These are phyloP conservation scores for Chrysochromulina tobinii DNA, from an alignment of 78 protist species.

Conservation along the genomic window DNA sequence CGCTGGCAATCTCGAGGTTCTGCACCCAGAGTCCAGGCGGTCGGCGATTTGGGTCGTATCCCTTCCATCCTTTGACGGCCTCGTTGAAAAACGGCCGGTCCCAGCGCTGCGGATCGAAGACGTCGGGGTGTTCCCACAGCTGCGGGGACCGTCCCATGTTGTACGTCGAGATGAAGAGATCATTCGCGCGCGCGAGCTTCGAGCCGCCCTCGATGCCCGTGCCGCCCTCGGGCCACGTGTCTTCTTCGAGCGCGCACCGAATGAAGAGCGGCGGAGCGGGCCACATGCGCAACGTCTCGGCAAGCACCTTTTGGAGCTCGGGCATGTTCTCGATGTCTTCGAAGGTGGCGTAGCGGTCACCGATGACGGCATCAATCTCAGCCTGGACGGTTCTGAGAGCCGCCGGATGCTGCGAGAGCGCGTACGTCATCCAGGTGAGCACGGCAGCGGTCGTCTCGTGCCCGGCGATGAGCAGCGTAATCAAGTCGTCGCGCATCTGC, in stretches of 20 bases:
- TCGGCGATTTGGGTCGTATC: not conserved
- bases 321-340: constrained; percentile 2
- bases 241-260: not conserved
- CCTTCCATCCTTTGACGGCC: not conserved
- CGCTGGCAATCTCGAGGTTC: not conserved
- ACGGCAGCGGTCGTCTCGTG: constrained; percentile 16
- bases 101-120: constrained; percentile 41
- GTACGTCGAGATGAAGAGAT: constrained; percentile 35
- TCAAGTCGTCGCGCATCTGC: constrained; percentile 53
- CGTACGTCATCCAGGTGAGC: constrained; percentile 40
- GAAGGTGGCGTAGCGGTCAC: not conserved
- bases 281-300: constrained; percentile 47
- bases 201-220: constrained; percentile 24
- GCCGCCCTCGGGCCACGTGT: constrained; percentile 13
- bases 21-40: not conserved
- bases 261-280: constrained; percentile 47
- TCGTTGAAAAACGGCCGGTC: not conserved
- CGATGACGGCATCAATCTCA: constrained; percentile 21
- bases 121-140: constrained; percentile 44
- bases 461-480: constrained; percentile 49
- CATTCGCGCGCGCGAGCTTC: constrained; percentile 13
- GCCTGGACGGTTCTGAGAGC: not conserved
- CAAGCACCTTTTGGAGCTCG: not conserved
- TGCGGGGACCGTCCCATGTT: constrained; percentile 38
- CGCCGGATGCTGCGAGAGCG: constrained; percentile 3